Conservation (phyloP, 83 land plant genomes). For the Diphasiastrum complanatum region DNA sequence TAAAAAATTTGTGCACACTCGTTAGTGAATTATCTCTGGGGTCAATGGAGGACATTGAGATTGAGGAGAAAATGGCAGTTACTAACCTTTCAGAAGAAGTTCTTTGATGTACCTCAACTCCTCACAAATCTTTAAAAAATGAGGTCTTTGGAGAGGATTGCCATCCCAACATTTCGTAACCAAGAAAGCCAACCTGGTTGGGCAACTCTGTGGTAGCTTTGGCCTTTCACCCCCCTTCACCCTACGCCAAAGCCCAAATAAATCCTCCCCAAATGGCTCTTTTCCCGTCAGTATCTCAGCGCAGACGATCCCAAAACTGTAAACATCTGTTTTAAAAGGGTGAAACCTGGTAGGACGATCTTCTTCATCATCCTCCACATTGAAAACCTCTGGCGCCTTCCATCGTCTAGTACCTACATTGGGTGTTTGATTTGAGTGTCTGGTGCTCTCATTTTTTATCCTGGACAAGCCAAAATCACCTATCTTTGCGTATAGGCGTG, state of each 20-base stretch:
- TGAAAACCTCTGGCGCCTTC: constrained; percentile 2
- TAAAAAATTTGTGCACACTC: no score
- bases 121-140: neutral
- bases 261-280: neutral
- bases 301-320: constrained; percentile 4
- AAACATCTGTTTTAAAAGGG: constrained; percentile 3
- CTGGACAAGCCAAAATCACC: constrained; percentile 3
- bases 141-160: neutral
- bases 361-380: neutral
- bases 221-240: neutral
- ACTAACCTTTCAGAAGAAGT: constrained; percentile 1
- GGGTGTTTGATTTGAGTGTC: neutral
- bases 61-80: neutral
- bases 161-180: constrained; percentile 2
- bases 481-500: neutral
- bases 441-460: constrained; percentile 1
- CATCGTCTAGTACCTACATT: neutral
- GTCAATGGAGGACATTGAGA: no score
- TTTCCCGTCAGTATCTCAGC: neutral
- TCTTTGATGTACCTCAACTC: constrained; percentile 5
- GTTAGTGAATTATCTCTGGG: no score
- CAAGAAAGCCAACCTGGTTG: neutral
- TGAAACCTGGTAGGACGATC: neutral
- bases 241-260: neutral
- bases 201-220: constrained; percentile 1